phyloP scores from a whole-genome alignment of 192 early-diverging fungal species.

The Pilaira anomala region DNA sequence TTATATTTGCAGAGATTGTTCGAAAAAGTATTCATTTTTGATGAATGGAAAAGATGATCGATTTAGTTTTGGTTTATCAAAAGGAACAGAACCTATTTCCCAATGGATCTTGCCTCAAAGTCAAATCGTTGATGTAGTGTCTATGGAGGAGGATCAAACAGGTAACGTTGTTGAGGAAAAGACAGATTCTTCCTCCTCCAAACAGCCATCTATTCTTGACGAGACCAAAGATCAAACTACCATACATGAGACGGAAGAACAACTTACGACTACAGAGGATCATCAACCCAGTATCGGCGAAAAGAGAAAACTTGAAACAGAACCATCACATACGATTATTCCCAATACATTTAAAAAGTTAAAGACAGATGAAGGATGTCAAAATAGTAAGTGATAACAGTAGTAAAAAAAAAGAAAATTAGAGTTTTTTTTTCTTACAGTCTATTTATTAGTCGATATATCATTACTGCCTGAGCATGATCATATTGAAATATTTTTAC shows the following conservation, averaged over 20 bases:
- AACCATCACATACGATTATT: background rate
- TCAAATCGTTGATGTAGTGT: background rate
- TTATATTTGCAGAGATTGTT: constrained; percentile 68
- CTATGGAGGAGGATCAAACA: constrained; percentile 7
- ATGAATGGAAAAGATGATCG: constrained; percentile 24
- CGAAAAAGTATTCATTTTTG: constrained; percentile 44
- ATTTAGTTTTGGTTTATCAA: constrained; percentile 16
- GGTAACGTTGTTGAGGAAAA: background rate
- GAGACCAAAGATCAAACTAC: background rate
- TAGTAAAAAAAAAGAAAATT: background rate
- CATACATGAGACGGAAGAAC: background rate
- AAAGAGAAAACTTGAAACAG: constrained; percentile 3
- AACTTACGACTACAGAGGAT: constrained; percentile 11
- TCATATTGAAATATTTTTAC: constrained; percentile 63
- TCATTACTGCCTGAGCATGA: constrained; percentile 33
- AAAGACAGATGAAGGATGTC: background rate
- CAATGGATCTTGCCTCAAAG: constrained; percentile 27
- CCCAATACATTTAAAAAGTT: background rate
- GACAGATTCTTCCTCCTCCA: no score
- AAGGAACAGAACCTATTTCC: constrained; percentile 23
- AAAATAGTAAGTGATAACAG: background rate
- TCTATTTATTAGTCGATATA: background rate
- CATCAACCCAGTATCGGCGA: no score
- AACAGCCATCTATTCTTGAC: no score
- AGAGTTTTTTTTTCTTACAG: background rate